A percentile compares a stretch with the other conserved stretches of the same genome.
Evolutionary conservation across 2,329 filamentous ascomycete genomes (phyloP).

Genomic region (Sporothrix brunneoviolacea): DNA sequence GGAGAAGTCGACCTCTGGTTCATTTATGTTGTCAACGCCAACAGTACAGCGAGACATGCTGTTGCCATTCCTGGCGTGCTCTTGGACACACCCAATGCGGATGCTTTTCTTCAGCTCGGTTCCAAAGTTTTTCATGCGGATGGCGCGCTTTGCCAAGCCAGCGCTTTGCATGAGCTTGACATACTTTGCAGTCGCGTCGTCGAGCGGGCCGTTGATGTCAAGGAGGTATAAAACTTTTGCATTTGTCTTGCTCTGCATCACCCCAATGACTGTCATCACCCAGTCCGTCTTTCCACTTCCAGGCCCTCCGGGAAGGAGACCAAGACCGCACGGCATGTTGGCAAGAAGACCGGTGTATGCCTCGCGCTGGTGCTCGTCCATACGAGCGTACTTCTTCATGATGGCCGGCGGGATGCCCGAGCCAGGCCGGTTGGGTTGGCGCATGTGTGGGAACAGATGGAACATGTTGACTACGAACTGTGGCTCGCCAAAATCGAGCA

Average conservation of each 20-base stretch:
- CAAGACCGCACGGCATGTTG: slow-evolving; percentile 35
- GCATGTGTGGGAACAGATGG: slow-evolving; percentile 20
- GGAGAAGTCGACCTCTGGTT: slow-evolving; percentile 19
- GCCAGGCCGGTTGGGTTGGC: slow-evolving; percentile 10
- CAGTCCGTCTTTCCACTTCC: slow-evolving; percentile 43
- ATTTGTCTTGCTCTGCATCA: slow-evolving; percentile 23
- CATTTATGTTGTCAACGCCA: neutral
- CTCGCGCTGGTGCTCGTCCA: slow-evolving; percentile 32
- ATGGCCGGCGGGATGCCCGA: slow-evolving; percentile 15
- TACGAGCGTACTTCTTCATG: slow-evolving; percentile 22
- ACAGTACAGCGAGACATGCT: neutral
- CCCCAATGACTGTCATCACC: slow-evolving; percentile 35
- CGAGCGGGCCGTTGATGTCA: slow-evolving; percentile 41
- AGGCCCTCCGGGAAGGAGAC: slow-evolving; percentile 40
- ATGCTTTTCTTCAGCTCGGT: slow-evolving; percentile 16
- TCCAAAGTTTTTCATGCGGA: slow-evolving; percentile 20
- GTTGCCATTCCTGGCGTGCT: neutral
- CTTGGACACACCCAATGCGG: neutral
- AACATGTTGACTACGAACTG: slow-evolving; percentile 19
- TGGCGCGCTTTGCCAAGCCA: slow-evolving; percentile 24
- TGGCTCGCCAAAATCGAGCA: slow-evolving; percentile 19
- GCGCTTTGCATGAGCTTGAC: slow-evolving; percentile 30
- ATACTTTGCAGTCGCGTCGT: slow-evolving; percentile 39
- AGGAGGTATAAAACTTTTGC: slow-evolving; percentile 38
- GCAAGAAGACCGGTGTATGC: slow-evolving; percentile 32